Conservation (phyloP, 2,329 filamentous ascomycete genomes). For the Furcasterigmium sp. region DNA sequence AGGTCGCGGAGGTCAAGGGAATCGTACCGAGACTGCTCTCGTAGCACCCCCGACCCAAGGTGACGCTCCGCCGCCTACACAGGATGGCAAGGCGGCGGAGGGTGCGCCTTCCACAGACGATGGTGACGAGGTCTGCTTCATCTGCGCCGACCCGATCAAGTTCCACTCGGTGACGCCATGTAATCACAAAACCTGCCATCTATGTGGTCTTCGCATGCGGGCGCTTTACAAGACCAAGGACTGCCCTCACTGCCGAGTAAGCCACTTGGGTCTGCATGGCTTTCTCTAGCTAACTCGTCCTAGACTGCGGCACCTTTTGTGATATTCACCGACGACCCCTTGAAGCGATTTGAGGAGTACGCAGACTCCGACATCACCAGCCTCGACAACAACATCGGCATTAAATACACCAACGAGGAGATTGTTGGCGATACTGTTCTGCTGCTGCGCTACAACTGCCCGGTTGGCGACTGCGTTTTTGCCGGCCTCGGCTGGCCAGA, state of each 20-base stretch:
- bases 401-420: slow-evolving; percentile 82
- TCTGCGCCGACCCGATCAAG: slow-evolving; percentile 85
- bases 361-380: slow-evolving; percentile 65
- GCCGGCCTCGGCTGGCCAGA: slow-evolving; percentile 65
- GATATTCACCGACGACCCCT: slow-evolving; percentile 82
- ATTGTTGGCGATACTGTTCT: slow-evolving; percentile 89
- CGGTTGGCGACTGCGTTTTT: slow-evolving; percentile 72
- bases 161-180: slow-evolving; percentile 89
- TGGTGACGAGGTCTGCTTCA: slow-evolving; percentile 88
- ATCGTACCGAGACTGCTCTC: slow-evolving; percentile 7
- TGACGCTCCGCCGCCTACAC: slow-evolving; percentile 1
- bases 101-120: slow-evolving; percentile 17
- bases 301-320: slow-evolving; percentile 71
- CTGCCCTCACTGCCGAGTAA: slow-evolving; percentile 89
- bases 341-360: slow-evolving; percentile 85
- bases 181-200: slow-evolving; percentile 95
- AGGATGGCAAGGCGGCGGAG: slow-evolving; percentile 17
- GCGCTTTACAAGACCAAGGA: slow-evolving; percentile 95
- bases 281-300: slow-evolving; percentile 14
- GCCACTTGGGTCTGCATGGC: slow-evolving; percentile 18
- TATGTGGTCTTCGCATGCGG: slow-evolving; percentile 84
- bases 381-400: slow-evolving; percentile 80
- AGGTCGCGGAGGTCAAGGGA: slow-evolving; percentile 24
- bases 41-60: slow-evolving; percentile 4
- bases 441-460: slow-evolving; percentile 90